Evolutionary conservation across 1,139 yeast genomes (phyloP), one percentile per base, ranked within the genome.

Genomic region (Candida pseudocylindracea): DNA sequence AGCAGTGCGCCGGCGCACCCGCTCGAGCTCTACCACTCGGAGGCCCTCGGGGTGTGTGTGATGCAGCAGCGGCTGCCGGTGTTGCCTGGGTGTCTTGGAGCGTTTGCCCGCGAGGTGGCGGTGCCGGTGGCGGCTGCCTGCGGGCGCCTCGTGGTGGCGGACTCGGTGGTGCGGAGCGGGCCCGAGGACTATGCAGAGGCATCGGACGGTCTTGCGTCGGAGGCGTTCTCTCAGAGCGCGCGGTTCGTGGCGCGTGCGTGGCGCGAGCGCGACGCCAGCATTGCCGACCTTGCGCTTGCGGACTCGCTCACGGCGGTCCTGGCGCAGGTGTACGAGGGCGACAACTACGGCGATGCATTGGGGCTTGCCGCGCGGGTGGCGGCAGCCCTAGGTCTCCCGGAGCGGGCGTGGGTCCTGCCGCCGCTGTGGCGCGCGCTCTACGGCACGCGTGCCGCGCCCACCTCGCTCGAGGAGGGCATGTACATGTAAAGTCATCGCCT

Each of bases 61-160:
- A 45, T 88, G 5, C 95, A 83, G 45, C 81, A 81, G 43, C 55
- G 96, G 33, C 67, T 94, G 0, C 96, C 98, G 0, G 61, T 83
- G 2, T 56, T 85, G 11, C 76, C 91, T 0, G 72, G 75, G 1
- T 68, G 59, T 39, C 56, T 64, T 25, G 49, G 53, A 28, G 51
- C 53, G 25, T 79, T 73, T 44, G 60, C 75, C 7, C 40, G 50
- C 2, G 61, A 68, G n/a, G 57, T 73, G 9, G 44, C 79, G 4
- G 34, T 55, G 7, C 72, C 75, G 2, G 61, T 72, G 10, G 46
- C 51, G 11, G 45, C 46, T 15, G 42, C 48, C 2, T 67, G 76
- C 36, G 20, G 20, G 6, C 57, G 60, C 10, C 55, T 80, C 0
- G 37, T 79, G 2, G 49, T 81, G 3, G 48, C 81, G 25, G 85